Percentiles rank a stretch among this genome's conserved stretches.
Conservation (phyloP, 495 filamentous ascomycete genomes). For the Penicillium canescens region DNA sequence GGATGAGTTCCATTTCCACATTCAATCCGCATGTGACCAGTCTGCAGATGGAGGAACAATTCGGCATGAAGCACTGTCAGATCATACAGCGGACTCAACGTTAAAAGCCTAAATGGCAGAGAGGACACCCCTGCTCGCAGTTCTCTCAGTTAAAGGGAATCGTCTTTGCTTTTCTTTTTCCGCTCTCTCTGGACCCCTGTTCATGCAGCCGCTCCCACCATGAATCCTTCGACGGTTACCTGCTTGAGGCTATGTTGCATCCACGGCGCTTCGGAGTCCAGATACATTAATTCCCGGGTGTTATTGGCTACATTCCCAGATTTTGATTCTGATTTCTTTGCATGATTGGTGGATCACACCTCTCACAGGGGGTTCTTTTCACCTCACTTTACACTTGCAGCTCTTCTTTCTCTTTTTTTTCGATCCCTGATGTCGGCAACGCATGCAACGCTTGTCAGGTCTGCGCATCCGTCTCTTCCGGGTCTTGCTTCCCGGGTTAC, state of each 20-base stretch:
- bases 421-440: slow-evolving; percentile 1
- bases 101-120: slow-evolving; percentile 12
- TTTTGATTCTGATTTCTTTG: slow-evolving; percentile 8
- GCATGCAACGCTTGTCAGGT: slow-evolving; percentile 7
- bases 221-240: slow-evolving; percentile 17
- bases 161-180: not conserved
- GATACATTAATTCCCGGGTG: not conserved
- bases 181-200: slow-evolving; percentile 4
- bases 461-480: slow-evolving; percentile 7
- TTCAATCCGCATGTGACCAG: slow-evolving; percentile 3
- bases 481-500: slow-evolving; percentile 1
- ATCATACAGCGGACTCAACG: slow-evolving; percentile 1
- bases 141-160: slow-evolving; percentile 1
- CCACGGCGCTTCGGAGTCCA: slow-evolving; percentile 11
- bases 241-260: slow-evolving; percentile 12
- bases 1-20: not conserved
- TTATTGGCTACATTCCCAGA: slow-evolving; percentile 12
- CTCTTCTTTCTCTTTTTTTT: not conserved
- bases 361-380: slow-evolving; percentile 7
- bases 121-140: slow-evolving; percentile 9
- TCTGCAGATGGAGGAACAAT: not conserved
- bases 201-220: slow-evolving; percentile 7
- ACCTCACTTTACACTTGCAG: not conserved
- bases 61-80: slow-evolving; percentile 4
- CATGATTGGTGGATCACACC: slow-evolving; percentile 14